Evolutionary conservation across 495 filamentous ascomycete species (phyloP).

Genomic region (Glarea lozoyensis): DNA sequence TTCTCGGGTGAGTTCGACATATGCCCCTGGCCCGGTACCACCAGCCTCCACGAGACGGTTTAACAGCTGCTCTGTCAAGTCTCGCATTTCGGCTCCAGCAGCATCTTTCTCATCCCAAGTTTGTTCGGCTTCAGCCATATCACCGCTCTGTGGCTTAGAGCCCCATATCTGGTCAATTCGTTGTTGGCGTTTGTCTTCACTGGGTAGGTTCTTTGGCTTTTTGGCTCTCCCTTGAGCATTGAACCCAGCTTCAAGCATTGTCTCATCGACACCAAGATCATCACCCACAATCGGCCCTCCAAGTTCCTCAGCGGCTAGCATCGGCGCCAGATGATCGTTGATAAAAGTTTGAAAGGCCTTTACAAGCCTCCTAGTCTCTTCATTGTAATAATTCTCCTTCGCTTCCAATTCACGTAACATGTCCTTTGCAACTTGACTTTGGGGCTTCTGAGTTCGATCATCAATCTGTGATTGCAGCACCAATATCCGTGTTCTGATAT

Average conservation of each 20-base stretch:
- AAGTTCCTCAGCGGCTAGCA: constrained; percentile 80
- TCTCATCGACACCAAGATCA: constrained; percentile 48
- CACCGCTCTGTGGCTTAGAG: constrained; percentile 25
- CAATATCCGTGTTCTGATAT: constrained; percentile 49
- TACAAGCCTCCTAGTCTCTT: constrained; percentile 47
- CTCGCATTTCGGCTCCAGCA: constrained; percentile 57
- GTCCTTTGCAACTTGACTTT: constrained; percentile 51
- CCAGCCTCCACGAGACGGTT: constrained; percentile 53
- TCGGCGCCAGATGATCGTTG: constrained; percentile 58
- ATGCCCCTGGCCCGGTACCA: constrained; percentile 45
- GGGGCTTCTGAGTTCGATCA: constrained; percentile 46
- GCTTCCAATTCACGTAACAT: constrained; percentile 46
- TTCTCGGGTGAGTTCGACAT: constrained; percentile 62
- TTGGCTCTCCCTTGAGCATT: constrained; percentile 62
- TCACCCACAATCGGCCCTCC: constrained; percentile 82
- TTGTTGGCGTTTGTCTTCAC: constrained; percentile 47
- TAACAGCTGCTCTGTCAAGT: constrained; percentile 53
- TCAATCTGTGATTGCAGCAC: constrained; percentile 37
- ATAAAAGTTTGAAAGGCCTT: constrained; percentile 64
- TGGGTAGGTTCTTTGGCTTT: constrained; percentile 40
- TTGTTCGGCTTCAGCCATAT: constrained; percentile 22
- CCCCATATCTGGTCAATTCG: constrained; percentile 71
- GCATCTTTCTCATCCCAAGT: constrained; percentile 51
- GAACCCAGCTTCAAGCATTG: constrained; percentile 58
- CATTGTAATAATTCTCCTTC: constrained; percentile 46